Conservation (phyloP, 805 yeast genomes). For the Lipomyces orientalis region DNA sequence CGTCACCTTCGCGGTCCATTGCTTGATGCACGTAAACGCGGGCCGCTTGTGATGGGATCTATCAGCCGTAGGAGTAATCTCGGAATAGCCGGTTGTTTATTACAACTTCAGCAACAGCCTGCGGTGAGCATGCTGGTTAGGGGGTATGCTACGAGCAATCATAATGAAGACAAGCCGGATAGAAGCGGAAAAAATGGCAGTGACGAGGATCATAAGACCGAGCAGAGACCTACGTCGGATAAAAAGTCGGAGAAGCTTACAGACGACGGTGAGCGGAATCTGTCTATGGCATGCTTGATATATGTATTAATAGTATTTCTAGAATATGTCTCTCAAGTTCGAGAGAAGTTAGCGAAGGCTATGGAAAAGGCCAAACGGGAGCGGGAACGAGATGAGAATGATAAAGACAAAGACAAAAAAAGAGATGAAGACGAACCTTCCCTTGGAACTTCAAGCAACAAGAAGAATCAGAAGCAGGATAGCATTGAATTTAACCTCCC, state of each 20-base stretch:
- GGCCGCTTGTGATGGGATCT: not conserved
- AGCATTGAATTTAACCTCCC: slow-evolving; percentile 32
- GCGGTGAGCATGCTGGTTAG: slow-evolving; percentile 11
- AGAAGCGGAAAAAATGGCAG: slow-evolving; percentile 3
- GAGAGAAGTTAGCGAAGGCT: slow-evolving; percentile 18
- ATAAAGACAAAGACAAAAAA: slow-evolving; percentile 5
- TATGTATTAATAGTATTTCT: not conserved
- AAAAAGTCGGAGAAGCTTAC: not conserved
- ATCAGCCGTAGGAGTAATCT: not conserved
- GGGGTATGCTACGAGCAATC: slow-evolving; percentile 16
- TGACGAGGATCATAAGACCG: slow-evolving; percentile 2
- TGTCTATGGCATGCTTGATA: not conserved
- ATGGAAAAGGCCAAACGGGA: slow-evolving; percentile 15
- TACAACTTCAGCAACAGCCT: not conserved
- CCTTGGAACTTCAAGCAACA: slow-evolving; percentile 2
- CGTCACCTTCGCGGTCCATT: slow-evolving; percentile 7
- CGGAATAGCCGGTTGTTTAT: not conserved
- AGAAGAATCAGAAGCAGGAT: slow-evolving; percentile 6
- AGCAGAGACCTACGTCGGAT: slow-evolving; percentile 7
- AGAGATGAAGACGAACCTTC: slow-evolving; percentile 2
- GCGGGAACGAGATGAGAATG: slow-evolving; percentile 8
- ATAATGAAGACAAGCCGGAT: slow-evolving; percentile 16
- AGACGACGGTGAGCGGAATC: not conserved
- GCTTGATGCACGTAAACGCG: not conserved
- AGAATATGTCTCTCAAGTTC: not conserved